phyloP scores from a whole-genome alignment of 345 rosid species.

The Clausena lansium region DNA sequence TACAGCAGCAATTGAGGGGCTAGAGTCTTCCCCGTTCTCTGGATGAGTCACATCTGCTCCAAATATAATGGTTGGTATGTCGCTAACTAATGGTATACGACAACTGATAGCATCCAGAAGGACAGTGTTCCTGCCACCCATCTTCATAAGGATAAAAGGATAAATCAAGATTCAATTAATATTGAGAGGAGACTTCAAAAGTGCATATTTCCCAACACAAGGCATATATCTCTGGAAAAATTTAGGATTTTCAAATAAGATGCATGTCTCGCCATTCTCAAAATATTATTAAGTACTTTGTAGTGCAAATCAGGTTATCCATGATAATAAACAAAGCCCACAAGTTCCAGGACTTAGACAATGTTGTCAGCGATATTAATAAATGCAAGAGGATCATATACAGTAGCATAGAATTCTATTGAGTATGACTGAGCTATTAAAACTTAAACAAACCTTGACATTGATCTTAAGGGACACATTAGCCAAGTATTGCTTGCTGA shows the following conservation, averaged over 20 bases:
- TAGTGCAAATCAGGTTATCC: neutral
- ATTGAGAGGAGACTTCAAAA: neutral
- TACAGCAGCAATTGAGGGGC: conserved; percentile 99
- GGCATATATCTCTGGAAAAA: neutral
- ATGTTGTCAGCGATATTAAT: neutral
- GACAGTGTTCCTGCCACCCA: conserved; percentile 99
- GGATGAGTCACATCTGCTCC: conserved; percentile 99
- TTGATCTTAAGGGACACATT: conserved; percentile 95
- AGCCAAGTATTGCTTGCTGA: conserved; percentile 94
- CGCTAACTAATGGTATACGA: conserved; percentile 93
- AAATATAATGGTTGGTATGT: conserved; percentile 95
- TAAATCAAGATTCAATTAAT: neutral
- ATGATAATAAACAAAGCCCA: neutral
- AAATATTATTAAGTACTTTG: neutral
- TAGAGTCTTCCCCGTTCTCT: conserved; percentile 98
- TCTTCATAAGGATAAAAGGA: conserved; percentile 43
- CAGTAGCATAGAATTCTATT: neutral
- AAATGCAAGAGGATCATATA: neutral
- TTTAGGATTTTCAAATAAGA: neutral
- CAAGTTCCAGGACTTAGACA: neutral
- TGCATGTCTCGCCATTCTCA: neutral
- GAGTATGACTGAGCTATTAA: neutral
- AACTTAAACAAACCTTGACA: conserved; percentile 66
- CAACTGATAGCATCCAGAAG: conserved; percentile 96
- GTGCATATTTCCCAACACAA: neutral